Base-by-base conservation (phyloP, 805 yeast species). In the Candida golubevii region DNA sequence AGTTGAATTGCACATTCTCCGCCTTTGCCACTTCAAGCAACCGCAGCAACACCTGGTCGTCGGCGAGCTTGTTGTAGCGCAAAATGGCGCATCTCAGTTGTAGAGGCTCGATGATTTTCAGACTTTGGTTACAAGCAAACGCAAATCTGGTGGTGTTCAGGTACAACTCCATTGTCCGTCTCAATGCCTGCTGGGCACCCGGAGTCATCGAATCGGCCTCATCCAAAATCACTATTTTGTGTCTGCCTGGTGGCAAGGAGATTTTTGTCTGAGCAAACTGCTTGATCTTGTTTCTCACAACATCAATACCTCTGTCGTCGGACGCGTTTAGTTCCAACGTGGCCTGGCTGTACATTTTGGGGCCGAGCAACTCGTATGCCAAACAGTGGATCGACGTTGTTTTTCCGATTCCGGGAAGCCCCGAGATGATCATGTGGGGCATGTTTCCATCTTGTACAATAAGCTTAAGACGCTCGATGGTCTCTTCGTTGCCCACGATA, bases 161-260 rank as follows among this genome's bases (percentile, higher is more conserved):
- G 59, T 88, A 91, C 28, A 91, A 76, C 60, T 90, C 98, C 98
- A 89, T 89, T 1, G 96, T 89, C 60, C 97, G 77, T 64, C 97
- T 77, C 56, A 90, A 69, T 0, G 97, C 97, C 62, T 88, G 96
- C 62, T 89, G 97, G 2, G 97, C 97, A 33, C 96, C 97, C 0
- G 95, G 88, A 0, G 97, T 89, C 97, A 89, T 89, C 10, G 93
- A 83, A 61, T 89, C 97, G 0, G 97, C 97, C 66, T 89, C 99
- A 65, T 91, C 99, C 51, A 93, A 68, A 42, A 93, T 91, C 53
- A 93, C 78, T 44, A 93, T 87, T 74, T 93, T 93, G 61, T 91
- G 97, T 54, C 91, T 77, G 1, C 97, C 97, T 0, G 83, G 78
- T 0, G 97, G 96, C 50, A 93, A 70, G 58, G 75, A 82, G 38